Evolutionary conservation across 306 rosid genomes (phyloP).

Genomic region (Prunus armeniaca): DNA sequence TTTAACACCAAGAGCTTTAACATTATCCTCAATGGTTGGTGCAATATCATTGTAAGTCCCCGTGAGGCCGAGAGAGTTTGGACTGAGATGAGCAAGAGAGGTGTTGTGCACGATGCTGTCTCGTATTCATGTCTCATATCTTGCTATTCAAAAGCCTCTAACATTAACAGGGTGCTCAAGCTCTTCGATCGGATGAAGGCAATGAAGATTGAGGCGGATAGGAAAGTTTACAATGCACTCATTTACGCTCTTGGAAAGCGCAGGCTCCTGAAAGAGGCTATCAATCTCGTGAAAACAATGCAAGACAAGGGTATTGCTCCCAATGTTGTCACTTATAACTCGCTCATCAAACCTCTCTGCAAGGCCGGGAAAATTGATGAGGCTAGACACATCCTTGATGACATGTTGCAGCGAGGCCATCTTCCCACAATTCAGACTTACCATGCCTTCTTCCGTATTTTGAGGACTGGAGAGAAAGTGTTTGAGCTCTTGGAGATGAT

Average conservation of each 20-base stretch:
- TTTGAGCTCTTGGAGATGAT: conserved; percentile 59
- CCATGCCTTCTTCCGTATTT: conserved; percentile 69
- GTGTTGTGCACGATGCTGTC: conserved; percentile 63
- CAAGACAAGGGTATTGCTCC: conserved; percentile 56
- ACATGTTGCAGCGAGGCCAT: conserved; percentile 46
- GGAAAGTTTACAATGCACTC: conserved; percentile 78
- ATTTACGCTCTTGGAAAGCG: conserved; percentile 71
- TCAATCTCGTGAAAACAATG: conserved; percentile 56
- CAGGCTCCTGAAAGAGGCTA: conserved; percentile 57
- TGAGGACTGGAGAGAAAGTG: conserved; percentile 61
- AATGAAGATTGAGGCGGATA: conserved; percentile 53
- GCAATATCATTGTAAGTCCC: conserved; percentile 62
- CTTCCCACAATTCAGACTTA: conserved; percentile 74
- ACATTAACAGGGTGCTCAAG: conserved; percentile 59
- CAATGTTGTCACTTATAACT: conserved; percentile 69
- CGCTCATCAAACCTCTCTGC: conserved; percentile 81
- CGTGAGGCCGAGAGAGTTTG: conserved; percentile 69
- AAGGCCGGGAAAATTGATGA: conserved; percentile 53
- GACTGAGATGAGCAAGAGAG: conserved; percentile 71
- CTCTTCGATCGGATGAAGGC: conserved; percentile 61
- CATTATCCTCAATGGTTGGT: conserved; percentile 88
- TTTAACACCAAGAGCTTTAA: conserved; percentile 76
- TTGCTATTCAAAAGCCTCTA: conserved; percentile 71
- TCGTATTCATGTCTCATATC: conserved; percentile 76
- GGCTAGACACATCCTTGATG: conserved; percentile 51